Percentiles rank a stretch among this genome's conserved stretches.
Evolutionary conservation across 371 early-diverging fungal species (phyloP).

Genomic region (Umbelopsis sp.): DNA sequence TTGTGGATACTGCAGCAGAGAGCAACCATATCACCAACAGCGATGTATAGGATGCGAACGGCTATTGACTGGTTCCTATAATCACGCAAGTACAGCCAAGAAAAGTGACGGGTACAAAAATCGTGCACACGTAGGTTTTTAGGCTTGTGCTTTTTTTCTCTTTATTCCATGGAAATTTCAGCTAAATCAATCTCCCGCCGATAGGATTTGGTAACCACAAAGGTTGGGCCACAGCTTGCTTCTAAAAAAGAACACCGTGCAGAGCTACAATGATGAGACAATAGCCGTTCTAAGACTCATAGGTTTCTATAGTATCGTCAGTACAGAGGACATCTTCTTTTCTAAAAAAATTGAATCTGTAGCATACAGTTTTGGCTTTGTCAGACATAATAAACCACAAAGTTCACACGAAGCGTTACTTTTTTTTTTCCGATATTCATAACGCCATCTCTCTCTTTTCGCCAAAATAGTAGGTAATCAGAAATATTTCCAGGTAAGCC

Average conservation of each 20-base stretch:
- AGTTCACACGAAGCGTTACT: too few species aligned
- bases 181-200: background rate
- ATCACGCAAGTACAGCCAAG: background rate
- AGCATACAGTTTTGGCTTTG: too few species aligned
- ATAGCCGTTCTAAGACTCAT: background rate
- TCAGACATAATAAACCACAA: too few species aligned
- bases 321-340: too few species aligned
- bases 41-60: slow-evolving; percentile 6
- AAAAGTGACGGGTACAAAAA: slow-evolving; percentile 4
- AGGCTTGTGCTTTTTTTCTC: too few species aligned
- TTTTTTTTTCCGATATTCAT: too few species aligned
- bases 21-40: slow-evolving; percentile 14
- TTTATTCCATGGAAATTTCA: background rate
- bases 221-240: background rate
- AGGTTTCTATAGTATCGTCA: too few species aligned
- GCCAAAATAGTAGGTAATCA: background rate
- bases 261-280: background rate
- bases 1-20: slow-evolving; percentile 8
- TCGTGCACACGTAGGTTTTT: slow-evolving; percentile 1
- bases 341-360: too few species aligned
- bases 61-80: background rate
- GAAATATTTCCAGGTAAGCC: background rate
- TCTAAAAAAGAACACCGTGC: slow-evolving; percentile 9
- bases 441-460: background rate
- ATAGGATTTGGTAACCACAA: slow-evolving; percentile 1